Conservation (phyloP, 2,329 filamentous ascomycete genomes). For the Pseudopyricularia cyperi region DNA sequence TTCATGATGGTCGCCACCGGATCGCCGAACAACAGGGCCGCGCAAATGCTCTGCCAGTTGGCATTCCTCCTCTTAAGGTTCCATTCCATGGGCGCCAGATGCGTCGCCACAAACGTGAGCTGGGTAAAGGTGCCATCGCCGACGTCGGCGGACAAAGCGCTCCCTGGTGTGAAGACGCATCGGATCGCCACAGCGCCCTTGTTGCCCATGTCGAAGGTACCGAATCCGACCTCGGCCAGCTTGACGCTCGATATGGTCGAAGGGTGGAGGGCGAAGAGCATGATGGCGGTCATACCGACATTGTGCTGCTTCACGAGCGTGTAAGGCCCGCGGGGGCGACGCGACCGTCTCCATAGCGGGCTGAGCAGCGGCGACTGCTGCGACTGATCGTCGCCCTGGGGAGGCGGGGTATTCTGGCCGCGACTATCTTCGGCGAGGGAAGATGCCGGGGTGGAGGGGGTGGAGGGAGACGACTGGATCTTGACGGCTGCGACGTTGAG, state of each 20-base stretch:
- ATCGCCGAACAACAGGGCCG: conserved; percentile 62
- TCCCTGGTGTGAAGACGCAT: conserved; percentile 41
- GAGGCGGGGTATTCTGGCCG: not conserved
- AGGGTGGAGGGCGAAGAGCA: conserved; percentile 65
- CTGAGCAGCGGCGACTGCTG: not conserved
- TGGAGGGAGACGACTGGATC: not conserved
- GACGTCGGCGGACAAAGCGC: conserved; percentile 9
- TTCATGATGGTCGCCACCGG: conserved; percentile 25
- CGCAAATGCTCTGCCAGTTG: conserved; percentile 79
- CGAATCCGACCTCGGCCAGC: conserved; percentile 73
- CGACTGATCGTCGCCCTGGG: not conserved
- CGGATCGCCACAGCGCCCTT: conserved; percentile 83
- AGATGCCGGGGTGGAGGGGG: not conserved
- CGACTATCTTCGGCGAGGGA: not conserved
- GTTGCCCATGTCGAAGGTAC: conserved; percentile 80
- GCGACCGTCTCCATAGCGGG: not conserved
- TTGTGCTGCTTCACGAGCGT: conserved; percentile 59
- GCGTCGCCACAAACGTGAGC: conserved; percentile 76
- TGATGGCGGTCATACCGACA: conserved; percentile 78
- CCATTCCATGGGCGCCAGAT: conserved; percentile 80
- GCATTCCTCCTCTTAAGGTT: conserved; percentile 63
- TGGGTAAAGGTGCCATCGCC: conserved; percentile 24
- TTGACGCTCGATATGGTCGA: conserved; percentile 51
- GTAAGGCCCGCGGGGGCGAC: conserved; percentile 33
- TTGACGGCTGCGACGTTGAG: conserved; percentile 50